Base-by-base conservation (phyloP, 495 filamentous ascomycete genomes). In the Neurospora sp. region DNA sequence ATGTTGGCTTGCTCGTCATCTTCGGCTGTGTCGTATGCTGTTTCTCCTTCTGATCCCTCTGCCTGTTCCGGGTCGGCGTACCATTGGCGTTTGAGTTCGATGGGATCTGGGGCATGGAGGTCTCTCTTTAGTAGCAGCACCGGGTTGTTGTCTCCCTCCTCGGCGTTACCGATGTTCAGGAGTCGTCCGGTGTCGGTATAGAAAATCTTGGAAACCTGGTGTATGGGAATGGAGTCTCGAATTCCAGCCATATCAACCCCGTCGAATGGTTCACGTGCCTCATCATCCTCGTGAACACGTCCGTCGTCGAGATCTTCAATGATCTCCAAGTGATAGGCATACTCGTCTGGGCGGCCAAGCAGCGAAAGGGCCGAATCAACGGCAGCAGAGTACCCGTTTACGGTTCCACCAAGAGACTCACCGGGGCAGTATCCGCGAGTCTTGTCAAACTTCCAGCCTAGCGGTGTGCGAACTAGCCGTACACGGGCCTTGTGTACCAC, bases 111-210 rank as follows among this genome's bases (percentile, higher is more conserved):
- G 48, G 94, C 93, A 74, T 92, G 90, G 6, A 89, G 73, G 77
- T 98, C 94, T 76, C 96, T 86, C 77, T 97, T 97, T 38, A 99
- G 81, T 0, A 99, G 82, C 10, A 99, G 84, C 0, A 98, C 89
- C 0, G 96, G 94, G 73, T 90, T 96, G 76, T 93, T 96, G 6
- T 89, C 89, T 75, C 93, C 92, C 9, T 87, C 86, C 5, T 89
- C 89, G 39, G 93, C 89, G 44, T 86, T 88, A 41, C 89, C 91
- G 72, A 98, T 97, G 72, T 96, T 97, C 41, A 99, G 87, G 20
- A 99, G 94, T 78, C 92, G 92, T 35, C 96, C 94, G 5, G 96
- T 97, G 75, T 98, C 93, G 16, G 96, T 95, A 76, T 98, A 99
- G 81, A 99, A 98, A 35, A 99, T 96, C 76, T 96, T 98, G 31